A percentile compares a stretch with the other conserved stretches of the same genome.
phyloP scores from a whole-genome alignment of 1,284 basidiomycete genomes.

The Marasmius oreades region DNA sequence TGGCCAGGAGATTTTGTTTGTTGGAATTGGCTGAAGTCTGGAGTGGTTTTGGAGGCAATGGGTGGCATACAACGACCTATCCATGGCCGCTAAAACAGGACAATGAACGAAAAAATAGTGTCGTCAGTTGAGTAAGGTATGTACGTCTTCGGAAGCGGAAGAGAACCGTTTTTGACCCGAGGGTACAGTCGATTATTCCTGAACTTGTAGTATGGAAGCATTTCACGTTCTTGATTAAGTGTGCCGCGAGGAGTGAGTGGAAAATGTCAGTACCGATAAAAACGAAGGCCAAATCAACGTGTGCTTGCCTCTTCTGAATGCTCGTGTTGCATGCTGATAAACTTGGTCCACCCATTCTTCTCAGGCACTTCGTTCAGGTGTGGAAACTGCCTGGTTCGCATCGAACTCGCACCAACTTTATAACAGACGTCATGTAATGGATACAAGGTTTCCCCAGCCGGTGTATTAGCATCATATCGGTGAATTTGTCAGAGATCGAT shows the following conservation, averaged over 20 bases:
- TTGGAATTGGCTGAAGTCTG: no score
- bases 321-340: no score
- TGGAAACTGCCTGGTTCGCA: slow-evolving; percentile 40
- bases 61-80: no score
- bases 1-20: no score
- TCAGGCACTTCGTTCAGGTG: slow-evolving; percentile 33
- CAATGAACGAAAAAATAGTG: no score
- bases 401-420: slow-evolving; percentile 42
- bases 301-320: slow-evolving; percentile 27
- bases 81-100: no score
- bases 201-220: slow-evolving; percentile 20
- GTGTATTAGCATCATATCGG: slow-evolving; percentile 30
- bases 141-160: no score
- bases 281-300: neutral
- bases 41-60: no score
- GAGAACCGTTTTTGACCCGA: no score
- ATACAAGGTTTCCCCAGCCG: slow-evolving; percentile 37
- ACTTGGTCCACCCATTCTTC: slow-evolving; percentile 31
- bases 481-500: slow-evolving; percentile 47
- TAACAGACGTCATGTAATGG: slow-evolving; percentile 28
- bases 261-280: neutral
- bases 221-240: slow-evolving; percentile 19
- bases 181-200: no score
- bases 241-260: neutral
- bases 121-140: no score